A percentile compares a stretch with the other conserved stretches of the same genome.
These are phyloP conservation scores for Gossypium stocksii DNA, from an alignment of 345 rosid species.

Conservation along the genomic window DNA sequence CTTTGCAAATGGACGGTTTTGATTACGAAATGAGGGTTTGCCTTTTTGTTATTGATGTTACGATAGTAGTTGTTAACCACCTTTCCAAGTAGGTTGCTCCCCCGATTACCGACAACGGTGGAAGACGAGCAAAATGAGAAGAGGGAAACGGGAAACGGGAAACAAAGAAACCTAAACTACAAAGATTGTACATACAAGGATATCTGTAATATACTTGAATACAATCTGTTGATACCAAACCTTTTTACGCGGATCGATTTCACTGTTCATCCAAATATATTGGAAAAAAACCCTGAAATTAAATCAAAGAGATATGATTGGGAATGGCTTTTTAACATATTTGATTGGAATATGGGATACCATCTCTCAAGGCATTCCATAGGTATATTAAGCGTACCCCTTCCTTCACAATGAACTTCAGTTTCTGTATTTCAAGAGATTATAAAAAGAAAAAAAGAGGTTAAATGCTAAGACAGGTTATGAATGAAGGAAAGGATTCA, in stretches of 20 bases:
- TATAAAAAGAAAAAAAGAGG: too few relatives aligned
- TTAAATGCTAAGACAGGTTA: neutral
- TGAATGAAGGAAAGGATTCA: neutral
- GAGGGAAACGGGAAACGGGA: neutral
- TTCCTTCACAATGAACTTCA: neutral
- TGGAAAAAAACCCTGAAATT: too few relatives aligned
- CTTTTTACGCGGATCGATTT: too few relatives aligned
- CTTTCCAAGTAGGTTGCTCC: neutral
- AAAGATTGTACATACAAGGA: conserved; percentile 1
- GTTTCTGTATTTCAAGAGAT: neutral
- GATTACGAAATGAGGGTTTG: neutral
- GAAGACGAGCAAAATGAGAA: neutral
- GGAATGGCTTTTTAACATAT: neutral
- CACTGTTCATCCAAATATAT: too few relatives aligned
- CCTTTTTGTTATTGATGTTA: neutral
- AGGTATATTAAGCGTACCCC: neutral
- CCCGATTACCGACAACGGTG: neutral
- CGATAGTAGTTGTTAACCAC: neutral
- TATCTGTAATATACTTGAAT: neutral
- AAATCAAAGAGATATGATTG: neutral
- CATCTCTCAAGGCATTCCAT: conserved; percentile 26
- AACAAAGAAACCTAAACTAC: neutral
- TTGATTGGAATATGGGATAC: conserved; percentile 22
- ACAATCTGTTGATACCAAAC: neutral
- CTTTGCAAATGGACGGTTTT: conserved; percentile 22